Evolutionary conservation across 371 early-diverging fungal genomes (phyloP).

Genomic region (Mucor velutinosus): DNA sequence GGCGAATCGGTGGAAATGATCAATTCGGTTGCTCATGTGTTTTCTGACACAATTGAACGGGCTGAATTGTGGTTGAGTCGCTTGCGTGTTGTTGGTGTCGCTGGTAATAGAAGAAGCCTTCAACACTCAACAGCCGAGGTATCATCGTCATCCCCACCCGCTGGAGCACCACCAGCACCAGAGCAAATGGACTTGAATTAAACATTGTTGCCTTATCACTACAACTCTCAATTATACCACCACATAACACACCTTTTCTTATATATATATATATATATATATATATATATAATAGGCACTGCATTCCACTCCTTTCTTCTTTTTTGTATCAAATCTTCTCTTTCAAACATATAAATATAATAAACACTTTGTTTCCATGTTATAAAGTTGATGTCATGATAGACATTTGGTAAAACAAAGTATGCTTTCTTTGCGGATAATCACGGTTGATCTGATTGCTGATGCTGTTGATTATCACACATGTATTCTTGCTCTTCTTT

Average conservation of each 20-base stretch:
- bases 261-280: background rate
- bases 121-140: background rate
- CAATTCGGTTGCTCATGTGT: slow-evolving; percentile 75
- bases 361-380: background rate
- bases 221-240: slow-evolving; percentile 3
- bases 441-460: background rate
- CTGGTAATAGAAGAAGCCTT: slow-evolving; percentile 4
- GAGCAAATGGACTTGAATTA: slow-evolving; percentile 17
- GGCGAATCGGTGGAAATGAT: slow-evolving; percentile 86
- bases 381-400: background rate
- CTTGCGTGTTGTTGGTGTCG: slow-evolving; percentile 48
- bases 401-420: background rate
- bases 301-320: background rate
- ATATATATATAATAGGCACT: background rate
- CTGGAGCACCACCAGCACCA: background rate
- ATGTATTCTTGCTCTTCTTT: background rate
- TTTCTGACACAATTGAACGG: slow-evolving; percentile 75
- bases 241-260: background rate
- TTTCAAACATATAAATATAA: background rate
- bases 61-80: slow-evolving; percentile 79
- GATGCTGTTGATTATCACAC: background rate
- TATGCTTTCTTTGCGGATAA: background rate
- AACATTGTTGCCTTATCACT: background rate
- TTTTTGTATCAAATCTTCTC: background rate
- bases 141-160: background rate